Percentiles rank a stretch among this genome's conserved stretches.
Evolutionary conservation across 306 rosid species (phyloP).

Genomic region (Crataegus laevigata): DNA sequence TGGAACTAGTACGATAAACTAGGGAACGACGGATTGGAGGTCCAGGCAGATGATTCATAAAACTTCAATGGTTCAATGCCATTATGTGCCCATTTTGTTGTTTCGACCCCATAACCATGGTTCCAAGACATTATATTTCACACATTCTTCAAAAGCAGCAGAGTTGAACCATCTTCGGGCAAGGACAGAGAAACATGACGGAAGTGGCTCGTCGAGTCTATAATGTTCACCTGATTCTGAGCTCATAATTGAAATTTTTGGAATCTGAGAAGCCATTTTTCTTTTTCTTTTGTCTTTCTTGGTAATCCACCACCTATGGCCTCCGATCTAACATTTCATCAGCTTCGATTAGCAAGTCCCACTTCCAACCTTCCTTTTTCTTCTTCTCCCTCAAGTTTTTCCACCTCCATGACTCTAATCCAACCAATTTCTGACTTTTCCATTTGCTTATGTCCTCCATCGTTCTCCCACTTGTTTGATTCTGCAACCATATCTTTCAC

Average conservation of each 20-base stretch:
- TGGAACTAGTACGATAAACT: constrained; percentile 21
- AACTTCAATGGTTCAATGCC: constrained; percentile 2
- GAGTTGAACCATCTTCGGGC: background rate
- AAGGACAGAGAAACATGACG: background rate
- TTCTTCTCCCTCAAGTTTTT: too few species aligned
- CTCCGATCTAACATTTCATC: too few species aligned
- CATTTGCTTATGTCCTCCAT: too few species aligned
- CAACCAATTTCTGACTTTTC: too few species aligned
- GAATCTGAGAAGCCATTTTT: constrained; percentile 17
- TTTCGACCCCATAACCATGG: background rate
- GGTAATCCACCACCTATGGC: too few species aligned
- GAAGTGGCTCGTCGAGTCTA: too few species aligned
- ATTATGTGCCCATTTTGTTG: constrained; percentile 11
- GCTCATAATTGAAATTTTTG: constrained; percentile 17
- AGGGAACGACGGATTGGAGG: constrained; percentile 15
- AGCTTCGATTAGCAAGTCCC: too few species aligned
- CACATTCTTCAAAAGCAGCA: background rate
- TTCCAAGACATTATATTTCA: background rate
- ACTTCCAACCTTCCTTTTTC: too few species aligned
- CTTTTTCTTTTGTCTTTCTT: too few species aligned
- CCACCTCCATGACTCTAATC: too few species aligned
- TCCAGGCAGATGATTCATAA: constrained; percentile 7
- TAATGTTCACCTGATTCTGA: constrained; percentile 2
- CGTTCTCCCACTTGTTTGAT: too few species aligned
- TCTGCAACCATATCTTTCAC: too few species aligned